Conservation (phyloP, 164 flowering plant genomes). For the Vitis riparia region DNA sequence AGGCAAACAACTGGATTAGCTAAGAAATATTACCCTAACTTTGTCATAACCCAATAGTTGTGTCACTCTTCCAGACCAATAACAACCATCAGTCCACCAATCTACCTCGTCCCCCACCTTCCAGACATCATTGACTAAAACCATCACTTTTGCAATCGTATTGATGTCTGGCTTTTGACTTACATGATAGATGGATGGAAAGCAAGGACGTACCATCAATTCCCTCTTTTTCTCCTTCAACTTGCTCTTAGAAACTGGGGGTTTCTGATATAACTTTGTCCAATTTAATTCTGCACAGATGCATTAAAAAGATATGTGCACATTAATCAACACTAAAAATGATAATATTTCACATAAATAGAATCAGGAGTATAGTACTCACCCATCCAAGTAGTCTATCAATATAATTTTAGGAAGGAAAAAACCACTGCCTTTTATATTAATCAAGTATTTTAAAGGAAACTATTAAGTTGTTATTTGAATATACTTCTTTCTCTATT, state of each 20-base stretch:
- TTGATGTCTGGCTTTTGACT: slow-evolving; percentile 34
- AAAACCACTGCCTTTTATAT: too few species aligned
- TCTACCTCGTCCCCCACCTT: slow-evolving; percentile 87
- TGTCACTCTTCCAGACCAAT: slow-evolving; percentile 69
- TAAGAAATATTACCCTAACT: slow-evolving; percentile 46
- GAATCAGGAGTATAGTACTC: neutral
- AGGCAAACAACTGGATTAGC: neutral
- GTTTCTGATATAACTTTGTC: slow-evolving; percentile 35
- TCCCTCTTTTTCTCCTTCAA: slow-evolving; percentile 21
- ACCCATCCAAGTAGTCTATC: too few species aligned
- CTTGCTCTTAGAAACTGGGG: slow-evolving; percentile 10
- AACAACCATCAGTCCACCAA: slow-evolving; percentile 64
- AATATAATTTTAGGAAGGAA: too few species aligned
- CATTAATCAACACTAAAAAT: neutral
- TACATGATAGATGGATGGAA: slow-evolving; percentile 48
- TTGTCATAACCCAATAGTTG: slow-evolving; percentile 41
- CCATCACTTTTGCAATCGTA: slow-evolving; percentile 41
- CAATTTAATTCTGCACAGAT: slow-evolving; percentile 23
- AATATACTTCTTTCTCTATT: too few species aligned
- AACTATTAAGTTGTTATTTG: too few species aligned
- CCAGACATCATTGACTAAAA: slow-evolving; percentile 50
- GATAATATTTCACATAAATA: neutral
- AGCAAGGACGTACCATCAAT: slow-evolving; percentile 80
- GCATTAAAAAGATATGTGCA: neutral
- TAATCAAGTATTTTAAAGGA: too few species aligned